These are phyloP conservation scores for Silene noctiflora DNA, from an alignment of 179 eudicot genomes.

Conservation along the genomic window DNA sequence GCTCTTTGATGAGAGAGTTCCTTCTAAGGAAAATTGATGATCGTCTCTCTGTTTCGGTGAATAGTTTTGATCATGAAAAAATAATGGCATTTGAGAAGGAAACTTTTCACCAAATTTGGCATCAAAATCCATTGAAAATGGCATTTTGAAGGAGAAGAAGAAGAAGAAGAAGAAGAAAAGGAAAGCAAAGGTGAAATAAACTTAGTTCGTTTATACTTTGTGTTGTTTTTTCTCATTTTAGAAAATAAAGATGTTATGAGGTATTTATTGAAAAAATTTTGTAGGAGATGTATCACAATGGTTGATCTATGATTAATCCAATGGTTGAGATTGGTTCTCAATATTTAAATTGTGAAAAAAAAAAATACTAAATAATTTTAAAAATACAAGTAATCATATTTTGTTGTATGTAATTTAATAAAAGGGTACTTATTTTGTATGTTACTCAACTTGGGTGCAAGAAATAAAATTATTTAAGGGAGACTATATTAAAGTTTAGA, in stretches of 20 bases:
- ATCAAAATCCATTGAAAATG: constrained; percentile 44
- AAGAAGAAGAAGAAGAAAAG: too few relatives aligned
- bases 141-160: neutral
- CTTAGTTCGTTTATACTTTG: neutral
- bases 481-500: neutral
- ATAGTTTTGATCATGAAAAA: constrained; percentile 26
- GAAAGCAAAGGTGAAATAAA: neutral
- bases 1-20: constrained; percentile 27
- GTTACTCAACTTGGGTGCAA: constrained; percentile 15
- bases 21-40: constrained; percentile 29
- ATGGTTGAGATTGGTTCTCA: neutral
- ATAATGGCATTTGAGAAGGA: constrained; percentile 24
- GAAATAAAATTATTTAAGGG: neutral
- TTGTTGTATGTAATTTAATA: neutral
- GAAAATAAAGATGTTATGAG: neutral
- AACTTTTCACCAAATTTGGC: constrained; percentile 33
- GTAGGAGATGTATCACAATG: neutral
- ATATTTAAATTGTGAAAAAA: neutral
- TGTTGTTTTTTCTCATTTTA: neutral
- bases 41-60: constrained; percentile 29
- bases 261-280: neutral
- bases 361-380: neutral
- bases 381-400: constrained; percentile 11
- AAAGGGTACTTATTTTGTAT: neutral
- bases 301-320: neutral